Evolutionary conservation across 345 rosid genomes (phyloP), one percentile per base, ranked within the genome.

Genomic region (Eucalyptus marginata): DNA sequence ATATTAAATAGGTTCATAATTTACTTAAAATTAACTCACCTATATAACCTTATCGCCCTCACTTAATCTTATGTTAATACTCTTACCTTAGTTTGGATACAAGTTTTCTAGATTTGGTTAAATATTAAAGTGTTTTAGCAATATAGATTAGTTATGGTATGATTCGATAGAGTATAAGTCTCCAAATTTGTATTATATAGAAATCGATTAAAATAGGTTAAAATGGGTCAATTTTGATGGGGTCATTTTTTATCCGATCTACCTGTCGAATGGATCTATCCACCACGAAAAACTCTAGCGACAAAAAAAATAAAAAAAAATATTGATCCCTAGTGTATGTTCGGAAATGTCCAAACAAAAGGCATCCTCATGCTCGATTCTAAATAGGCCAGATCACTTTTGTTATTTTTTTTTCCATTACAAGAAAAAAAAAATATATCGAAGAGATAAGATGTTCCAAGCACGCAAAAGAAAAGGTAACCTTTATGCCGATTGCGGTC

Each of bases 151-250:
- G 3, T 52, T 52, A 52, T 52, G 58, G 25, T 52, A 52, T 20
- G 10, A 7, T 5, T 52, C 2, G 10, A 20, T 52, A 20, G 25
- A 1, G 2, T 20, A 52, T 18, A 20, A 52, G 2, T 1, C 10
- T 52, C 4, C 20, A 20, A 52, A 52, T 52, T 52, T 18, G 1
- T 52, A 52, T 52, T 52, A 5, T 52, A 52, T 52, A 52, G 4
- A 52, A 56, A 56, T 56, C 6, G 12, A 25, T 24, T 24, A 56
- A 56, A 56, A 24, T 2, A 16, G 12, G 3, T 24, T 24, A 56
- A 56, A 56, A 56, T 24, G 13, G 29, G 62, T 56, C 13, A 2
- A 24, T 56, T 56, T 56, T 24, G 7, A 25, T 56, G 13, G 13
- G 29, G 29, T 56, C 29, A 24, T 56, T 56, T 56, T 56, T 13